Base-by-base conservation (phyloP, 2,329 filamentous ascomycete genomes). In the Diaporthe vaccinii region DNA sequence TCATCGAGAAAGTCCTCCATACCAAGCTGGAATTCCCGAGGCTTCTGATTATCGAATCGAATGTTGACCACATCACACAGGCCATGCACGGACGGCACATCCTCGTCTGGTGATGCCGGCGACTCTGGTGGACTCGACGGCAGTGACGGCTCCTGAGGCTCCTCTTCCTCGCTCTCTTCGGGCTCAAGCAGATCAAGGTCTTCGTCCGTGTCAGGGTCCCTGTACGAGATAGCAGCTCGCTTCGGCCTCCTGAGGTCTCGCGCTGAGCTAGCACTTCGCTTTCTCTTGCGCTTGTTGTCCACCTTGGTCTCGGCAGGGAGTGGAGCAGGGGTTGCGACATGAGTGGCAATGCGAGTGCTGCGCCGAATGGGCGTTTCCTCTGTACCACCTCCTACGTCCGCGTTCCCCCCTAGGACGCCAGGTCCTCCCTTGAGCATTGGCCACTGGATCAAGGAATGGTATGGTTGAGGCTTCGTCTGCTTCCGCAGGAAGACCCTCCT, bases 31-130 rank as follows among this genome's bases (percentile, higher is more conserved):
- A 89, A 85, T 83, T 95, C 94, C 3, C 88, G 88, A 7, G 92
- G 91, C 76, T 94, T 92, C 80, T 94, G 90, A 81, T 96, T 96
- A 82, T 96, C 94, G 78, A 96, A 92, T 59, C 91, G 86, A 58
- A 96, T 89, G 76, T 93, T 90, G 25, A 96, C 93, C 8, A 91
- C 87, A 55, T 92, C 88, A 80, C 94, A 96, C 78, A 93, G 87
- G 1, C 93, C 93, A 76, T 96, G 94, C 36, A 93, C 84, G 74
- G 87, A 87, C 0, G 75, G 70, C 46, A 78, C 78, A 0, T 53
- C 55, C 36, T 77, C 74, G 0, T 73, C 76, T 14, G 53, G 68
- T 17, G 44, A n/a, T 6, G 36, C 62, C 46, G 51, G 73, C 49
- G 73, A 73, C 14, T 59, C 69, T 34, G 61, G 62, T 31, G 68